phyloP scores from a whole-genome alignment of 106 monocot species.

The Dendrobium catenatum region DNA sequence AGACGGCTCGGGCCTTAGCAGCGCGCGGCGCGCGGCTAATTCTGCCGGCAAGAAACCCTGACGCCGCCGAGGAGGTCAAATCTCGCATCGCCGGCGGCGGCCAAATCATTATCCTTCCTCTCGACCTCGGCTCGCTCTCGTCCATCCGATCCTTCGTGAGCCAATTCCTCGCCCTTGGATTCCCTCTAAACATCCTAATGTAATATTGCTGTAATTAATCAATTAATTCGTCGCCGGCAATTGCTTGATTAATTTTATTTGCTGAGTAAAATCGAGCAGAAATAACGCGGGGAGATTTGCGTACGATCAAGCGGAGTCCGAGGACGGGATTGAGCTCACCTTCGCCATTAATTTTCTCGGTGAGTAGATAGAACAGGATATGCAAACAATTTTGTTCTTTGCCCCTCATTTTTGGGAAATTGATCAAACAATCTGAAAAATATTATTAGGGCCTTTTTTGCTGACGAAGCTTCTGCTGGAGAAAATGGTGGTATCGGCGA shows the following conservation, averaged over 20 bases:
- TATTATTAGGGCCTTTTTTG: slow-evolving; percentile 38
- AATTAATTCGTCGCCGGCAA: background rate
- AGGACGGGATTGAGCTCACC: slow-evolving; percentile 53
- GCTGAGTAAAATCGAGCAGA: slow-evolving; percentile 20
- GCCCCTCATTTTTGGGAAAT: background rate
- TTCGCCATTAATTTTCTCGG: slow-evolving; percentile 64
- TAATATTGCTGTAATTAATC: background rate
- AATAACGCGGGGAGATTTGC: slow-evolving; percentile 57
- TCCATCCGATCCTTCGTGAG: slow-evolving; percentile 41
- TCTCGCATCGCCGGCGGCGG: slow-evolving; percentile 21
- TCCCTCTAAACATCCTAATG: slow-evolving; percentile 67
- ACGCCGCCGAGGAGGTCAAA: slow-evolving; percentile 31
- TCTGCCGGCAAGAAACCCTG: slow-evolving; percentile 38
- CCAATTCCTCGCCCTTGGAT: slow-evolving; percentile 33
- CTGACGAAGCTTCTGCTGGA: slow-evolving; percentile 42
- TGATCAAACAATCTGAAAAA: background rate
- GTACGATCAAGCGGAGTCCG: slow-evolving; percentile 16
- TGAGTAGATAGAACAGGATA: background rate
- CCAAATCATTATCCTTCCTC: slow-evolving; percentile 14
- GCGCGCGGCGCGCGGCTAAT: slow-evolving; percentile 36
- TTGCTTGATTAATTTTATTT: background rate
- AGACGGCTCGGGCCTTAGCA: slow-evolving; percentile 49
- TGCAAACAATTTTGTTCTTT: background rate
- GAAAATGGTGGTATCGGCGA: slow-evolving; percentile 43
- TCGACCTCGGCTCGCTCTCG: slow-evolving; percentile 47